A percentile compares a stretch with the other conserved stretches of the same genome.
phyloP scores from a whole-genome alignment of 2,329 filamentous ascomycete genomes.

The Tolypocladium sp. region DNA sequence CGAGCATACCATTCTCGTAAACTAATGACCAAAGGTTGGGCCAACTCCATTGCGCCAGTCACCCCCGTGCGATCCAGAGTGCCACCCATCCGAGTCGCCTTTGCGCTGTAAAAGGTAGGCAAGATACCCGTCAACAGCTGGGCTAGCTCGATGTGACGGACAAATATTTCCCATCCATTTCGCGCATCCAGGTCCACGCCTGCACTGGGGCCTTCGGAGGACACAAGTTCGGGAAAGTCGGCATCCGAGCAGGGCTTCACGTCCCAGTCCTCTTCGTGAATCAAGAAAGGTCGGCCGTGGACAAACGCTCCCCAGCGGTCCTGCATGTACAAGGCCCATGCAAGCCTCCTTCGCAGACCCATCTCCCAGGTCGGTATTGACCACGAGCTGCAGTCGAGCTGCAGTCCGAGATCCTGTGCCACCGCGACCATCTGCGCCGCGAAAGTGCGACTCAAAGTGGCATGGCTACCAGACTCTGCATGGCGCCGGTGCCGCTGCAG shows the following conservation, averaged over 20 bases:
- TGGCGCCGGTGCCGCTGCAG: slow-evolving; percentile 38
- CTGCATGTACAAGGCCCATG: slow-evolving; percentile 58
- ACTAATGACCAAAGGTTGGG: slow-evolving; percentile 22
- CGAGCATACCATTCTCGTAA: slow-evolving; percentile 34
- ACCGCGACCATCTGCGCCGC: slow-evolving; percentile 47
- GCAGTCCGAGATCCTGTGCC: slow-evolving; percentile 48
- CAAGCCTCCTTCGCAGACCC: slow-evolving; percentile 49
- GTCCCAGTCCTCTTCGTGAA: slow-evolving; percentile 45
- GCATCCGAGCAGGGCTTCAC: slow-evolving; percentile 26
- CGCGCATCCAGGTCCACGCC: slow-evolving; percentile 32
- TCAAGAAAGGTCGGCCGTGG: slow-evolving; percentile 47
- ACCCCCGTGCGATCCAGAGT: slow-evolving; percentile 21
- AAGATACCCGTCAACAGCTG: slow-evolving; percentile 42
- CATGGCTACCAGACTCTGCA: slow-evolving; percentile 12
- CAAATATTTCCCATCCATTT: slow-evolving; percentile 37
- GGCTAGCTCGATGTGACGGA: slow-evolving; percentile 40
- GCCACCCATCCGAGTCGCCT: slow-evolving; percentile 18
- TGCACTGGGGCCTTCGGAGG: slow-evolving; percentile 23
- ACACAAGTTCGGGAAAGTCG: slow-evolving; percentile 28
- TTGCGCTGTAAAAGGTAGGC: slow-evolving; percentile 34
- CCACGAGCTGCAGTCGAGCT: slow-evolving; percentile 54
- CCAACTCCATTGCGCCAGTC: slow-evolving; percentile 21
- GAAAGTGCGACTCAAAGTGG: slow-evolving; percentile 31
- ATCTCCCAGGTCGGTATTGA: slow-evolving; percentile 55
- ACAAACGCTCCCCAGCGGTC: slow-evolving; percentile 53